Evolutionary conservation across 352 stramenopile genomes (phyloP).

Genomic region (Pythium aristosporum): DNA sequence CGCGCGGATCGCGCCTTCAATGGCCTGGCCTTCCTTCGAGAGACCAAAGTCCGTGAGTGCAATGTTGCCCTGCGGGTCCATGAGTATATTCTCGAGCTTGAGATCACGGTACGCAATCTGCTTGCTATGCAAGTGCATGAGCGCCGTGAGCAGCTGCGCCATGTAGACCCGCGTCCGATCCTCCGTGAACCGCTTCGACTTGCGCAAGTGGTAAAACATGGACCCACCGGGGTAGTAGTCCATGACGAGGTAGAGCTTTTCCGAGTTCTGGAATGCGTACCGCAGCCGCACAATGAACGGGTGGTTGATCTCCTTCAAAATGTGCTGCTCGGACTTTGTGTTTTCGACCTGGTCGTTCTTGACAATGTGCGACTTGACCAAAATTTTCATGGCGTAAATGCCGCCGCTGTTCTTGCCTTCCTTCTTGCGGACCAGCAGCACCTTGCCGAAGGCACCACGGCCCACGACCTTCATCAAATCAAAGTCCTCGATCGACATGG

Average conservation of each 20-base stretch:
- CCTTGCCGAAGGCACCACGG: constrained; percentile 95
- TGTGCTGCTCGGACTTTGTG: constrained; percentile 89
- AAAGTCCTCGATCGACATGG: constrained; percentile 92
- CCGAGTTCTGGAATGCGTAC: constrained; percentile 86
- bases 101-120: constrained; percentile 89
- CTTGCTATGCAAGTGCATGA: constrained; percentile 89
- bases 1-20: constrained; percentile 78
- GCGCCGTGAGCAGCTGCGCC: constrained; percentile 80
- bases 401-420: constrained; percentile 76
- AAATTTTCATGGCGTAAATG: constrained; percentile 95
- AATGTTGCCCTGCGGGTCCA: constrained; percentile 88
- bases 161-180: constrained; percentile 86
- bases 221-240: constrained; percentile 93
- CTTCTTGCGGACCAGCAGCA: constrained; percentile 93
- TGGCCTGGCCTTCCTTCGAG: constrained; percentile 81
- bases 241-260: constrained; percentile 97
- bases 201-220: constrained; percentile 89
- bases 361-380: constrained; percentile 92
- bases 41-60: constrained; percentile 87
- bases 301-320: constrained; percentile 89
- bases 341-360: constrained; percentile 94
- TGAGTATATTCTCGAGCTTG: constrained; percentile 90
- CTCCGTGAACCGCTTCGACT: constrained; percentile 86
- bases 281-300: constrained; percentile 84
- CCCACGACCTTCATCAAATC: constrained; percentile 95